phyloP scores from a whole-genome alignment of 129 eudicot species.

The Flaveria ramosissima region DNA sequence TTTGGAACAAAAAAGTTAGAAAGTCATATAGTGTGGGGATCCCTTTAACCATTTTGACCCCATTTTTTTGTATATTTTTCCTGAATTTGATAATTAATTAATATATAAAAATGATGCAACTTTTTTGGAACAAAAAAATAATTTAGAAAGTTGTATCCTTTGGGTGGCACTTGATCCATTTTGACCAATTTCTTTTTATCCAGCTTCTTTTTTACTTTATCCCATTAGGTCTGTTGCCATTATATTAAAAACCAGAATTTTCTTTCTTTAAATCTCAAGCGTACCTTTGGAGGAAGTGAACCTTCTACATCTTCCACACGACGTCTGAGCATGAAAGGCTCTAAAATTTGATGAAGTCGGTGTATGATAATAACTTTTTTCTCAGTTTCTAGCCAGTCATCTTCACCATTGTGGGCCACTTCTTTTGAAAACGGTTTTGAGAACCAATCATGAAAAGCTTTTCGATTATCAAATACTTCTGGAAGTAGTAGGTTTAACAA shows the following conservation, averaged over 20 bases:
- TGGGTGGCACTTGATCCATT: not conserved
- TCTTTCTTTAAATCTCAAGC: not conserved
- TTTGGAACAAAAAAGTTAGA: not conserved
- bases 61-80: not conserved
- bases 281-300: slow-evolving; percentile 98
- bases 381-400: slow-evolving; percentile 98
- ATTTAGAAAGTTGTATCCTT: not conserved
- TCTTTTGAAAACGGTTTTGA: slow-evolving; percentile 93
- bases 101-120: not conserved
- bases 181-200: not conserved
- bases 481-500: slow-evolving; percentile 89
- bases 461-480: slow-evolving; percentile 93
- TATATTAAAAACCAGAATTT: not conserved
- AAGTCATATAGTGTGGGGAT: not conserved
- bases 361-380: slow-evolving; percentile 95
- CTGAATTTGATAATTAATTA: not conserved
- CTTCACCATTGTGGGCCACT: slow-evolving; percentile 59
- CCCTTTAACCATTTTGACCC: not conserved
- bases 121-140: not conserved
- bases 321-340: slow-evolving; percentile 98
- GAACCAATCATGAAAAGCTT: slow-evolving; percentile 99
- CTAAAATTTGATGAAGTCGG: slow-evolving; percentile 94
- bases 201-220: not conserved
- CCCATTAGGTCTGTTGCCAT: not conserved
- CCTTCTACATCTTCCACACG: slow-evolving; percentile 99